phyloP scores from a whole-genome alignment of 352 stramenopile species.

The Paralagenidium karlingii region DNA sequence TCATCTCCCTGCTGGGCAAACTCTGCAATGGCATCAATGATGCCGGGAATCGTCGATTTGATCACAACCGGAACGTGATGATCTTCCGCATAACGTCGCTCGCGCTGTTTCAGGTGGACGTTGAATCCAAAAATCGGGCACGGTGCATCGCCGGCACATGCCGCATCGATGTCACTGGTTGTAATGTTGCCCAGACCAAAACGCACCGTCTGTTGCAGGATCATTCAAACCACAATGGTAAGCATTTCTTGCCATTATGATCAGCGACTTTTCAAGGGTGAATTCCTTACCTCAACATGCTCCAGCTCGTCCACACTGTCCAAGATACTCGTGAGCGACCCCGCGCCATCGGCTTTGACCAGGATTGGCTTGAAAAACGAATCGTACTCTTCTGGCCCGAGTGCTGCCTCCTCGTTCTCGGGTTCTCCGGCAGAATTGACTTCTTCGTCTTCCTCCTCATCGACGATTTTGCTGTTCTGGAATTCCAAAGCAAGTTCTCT shows the following conservation, averaged over 20 bases:
- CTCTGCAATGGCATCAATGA: slow-evolving; percentile 59
- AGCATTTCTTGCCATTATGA: background rate
- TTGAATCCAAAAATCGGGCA: slow-evolving; percentile 82
- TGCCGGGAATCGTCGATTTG: slow-evolving; percentile 51
- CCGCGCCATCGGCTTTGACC: slow-evolving; percentile 64
- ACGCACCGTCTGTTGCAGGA: slow-evolving; percentile 35
- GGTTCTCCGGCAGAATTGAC: slow-evolving; percentile 5
- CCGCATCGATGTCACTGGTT: slow-evolving; percentile 63
- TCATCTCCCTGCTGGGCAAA: slow-evolving; percentile 7
- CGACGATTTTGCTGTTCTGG: slow-evolving; percentile 31
- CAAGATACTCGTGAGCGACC: slow-evolving; percentile 72
- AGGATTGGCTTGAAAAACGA: slow-evolving; percentile 50
- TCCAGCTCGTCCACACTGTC: slow-evolving; percentile 60
- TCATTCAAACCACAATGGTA: background rate
- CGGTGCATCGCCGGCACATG: slow-evolving; percentile 38
- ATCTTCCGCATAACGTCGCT: slow-evolving; percentile 35
- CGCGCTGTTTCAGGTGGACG: slow-evolving; percentile 47
- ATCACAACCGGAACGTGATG: slow-evolving; percentile 56
- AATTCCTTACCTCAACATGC: slow-evolving; percentile 30
- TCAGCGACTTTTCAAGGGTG: slow-evolving; percentile 4
- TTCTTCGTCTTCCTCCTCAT: slow-evolving; percentile 10
- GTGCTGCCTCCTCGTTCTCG: slow-evolving; percentile 11
- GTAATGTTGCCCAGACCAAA: slow-evolving; percentile 74
- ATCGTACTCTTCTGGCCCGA: slow-evolving; percentile 30
- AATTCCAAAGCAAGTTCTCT: slow-evolving; percentile 68